phyloP scores from a whole-genome alignment of 2,329 filamentous ascomycete species.

The Sporothrix luriei region DNA sequence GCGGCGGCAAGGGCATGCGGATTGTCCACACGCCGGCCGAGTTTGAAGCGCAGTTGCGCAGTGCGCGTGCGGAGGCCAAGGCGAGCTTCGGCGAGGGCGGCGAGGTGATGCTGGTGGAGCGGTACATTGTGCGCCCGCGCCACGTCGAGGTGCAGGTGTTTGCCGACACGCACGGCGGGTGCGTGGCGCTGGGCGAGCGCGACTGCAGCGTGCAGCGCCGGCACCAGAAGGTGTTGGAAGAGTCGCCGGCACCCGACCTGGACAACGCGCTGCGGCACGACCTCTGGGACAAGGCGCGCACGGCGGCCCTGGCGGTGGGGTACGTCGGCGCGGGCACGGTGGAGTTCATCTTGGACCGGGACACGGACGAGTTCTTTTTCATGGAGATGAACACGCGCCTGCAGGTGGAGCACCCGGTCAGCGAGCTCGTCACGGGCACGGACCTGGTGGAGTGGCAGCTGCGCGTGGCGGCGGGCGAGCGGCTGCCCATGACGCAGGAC shows the following conservation, averaged over 20 bases:
- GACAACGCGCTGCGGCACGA: conserved; percentile 61
- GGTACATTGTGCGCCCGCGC: conserved; percentile 74
- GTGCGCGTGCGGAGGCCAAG: conserved; percentile 72
- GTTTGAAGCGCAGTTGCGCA: conserved; percentile 69
- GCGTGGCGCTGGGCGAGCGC: conserved; percentile 80
- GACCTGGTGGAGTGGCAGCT: conserved; percentile 96
- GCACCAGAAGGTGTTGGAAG: conserved; percentile 90
- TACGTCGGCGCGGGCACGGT: conserved; percentile 90
- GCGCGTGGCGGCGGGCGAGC: conserved; percentile 65
- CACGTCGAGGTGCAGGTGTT: conserved; percentile 93
- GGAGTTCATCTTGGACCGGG: conserved; percentile 86
- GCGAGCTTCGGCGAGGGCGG: conserved; percentile 79
- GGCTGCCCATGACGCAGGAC: conserved; percentile 58
- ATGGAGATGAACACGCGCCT: conserved; percentile 85
- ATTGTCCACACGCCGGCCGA: conserved; percentile 70
- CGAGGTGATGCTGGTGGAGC: conserved; percentile 81
- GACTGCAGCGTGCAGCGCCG: conserved; percentile 86
- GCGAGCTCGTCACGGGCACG: conserved; percentile 66
- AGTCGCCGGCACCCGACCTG: conserved; percentile 76
- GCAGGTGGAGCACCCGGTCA: conserved; percentile 97
- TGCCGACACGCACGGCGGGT: conserved; percentile 76
- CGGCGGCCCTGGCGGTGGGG: conserved; percentile 71
- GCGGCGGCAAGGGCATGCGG: conserved; percentile 83
- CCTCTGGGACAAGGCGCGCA: conserved; percentile 67
- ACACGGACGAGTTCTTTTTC: conserved; percentile 78